A percentile compares a stretch with the other conserved stretches of the same genome.
Conservation (phyloP, 2,329 filamentous ascomycete genomes). For the Pseudogymnoascus sp. region DNA sequence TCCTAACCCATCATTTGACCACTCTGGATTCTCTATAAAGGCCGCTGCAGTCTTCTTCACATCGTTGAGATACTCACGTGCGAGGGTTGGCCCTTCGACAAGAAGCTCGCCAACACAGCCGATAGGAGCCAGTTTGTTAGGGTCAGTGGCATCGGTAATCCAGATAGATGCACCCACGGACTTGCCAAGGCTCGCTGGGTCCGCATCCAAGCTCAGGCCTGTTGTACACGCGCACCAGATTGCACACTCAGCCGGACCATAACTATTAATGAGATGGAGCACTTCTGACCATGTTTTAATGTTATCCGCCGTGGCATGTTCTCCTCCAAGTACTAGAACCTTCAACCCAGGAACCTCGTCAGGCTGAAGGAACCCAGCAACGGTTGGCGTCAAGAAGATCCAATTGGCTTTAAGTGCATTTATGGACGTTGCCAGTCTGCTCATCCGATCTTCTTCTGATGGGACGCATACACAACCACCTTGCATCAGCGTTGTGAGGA, state of each 20-base stretch:
- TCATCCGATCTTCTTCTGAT: slow-evolving; percentile 58
- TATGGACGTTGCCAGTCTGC: slow-evolving; percentile 61
- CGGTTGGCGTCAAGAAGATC: slow-evolving; percentile 31
- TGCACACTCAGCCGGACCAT: slow-evolving; percentile 85
- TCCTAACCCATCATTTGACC: slow-evolving; percentile 8
- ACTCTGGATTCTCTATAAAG: slow-evolving; percentile 37
- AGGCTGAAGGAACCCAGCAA: slow-evolving; percentile 77
- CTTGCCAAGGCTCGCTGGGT: slow-evolving; percentile 1
- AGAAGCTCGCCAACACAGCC: neutral
- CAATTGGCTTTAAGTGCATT: slow-evolving; percentile 46
- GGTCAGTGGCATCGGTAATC: slow-evolving; percentile 25
- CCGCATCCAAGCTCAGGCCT: slow-evolving; percentile 10
- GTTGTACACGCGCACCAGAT: slow-evolving; percentile 28
- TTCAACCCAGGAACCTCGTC: slow-evolving; percentile 66
- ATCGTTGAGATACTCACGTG: slow-evolving; percentile 51
- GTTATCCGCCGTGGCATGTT: slow-evolving; percentile 63
- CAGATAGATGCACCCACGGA: slow-evolving; percentile 21
- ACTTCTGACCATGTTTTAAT: slow-evolving; percentile 31
- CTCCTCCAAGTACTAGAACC: slow-evolving; percentile 76
- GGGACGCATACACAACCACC: slow-evolving; percentile 50
- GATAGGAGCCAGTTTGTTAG: neutral
- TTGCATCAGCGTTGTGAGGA: slow-evolving; percentile 7
- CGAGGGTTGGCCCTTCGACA: slow-evolving; percentile 45
- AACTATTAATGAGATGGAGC: slow-evolving; percentile 39
- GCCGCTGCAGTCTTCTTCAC: slow-evolving; percentile 46